Evolutionary conservation across 495 filamentous ascomycete genomes (phyloP), one percentile per base, ranked within the genome.

Genomic region (Apiosordaria backusii): DNA sequence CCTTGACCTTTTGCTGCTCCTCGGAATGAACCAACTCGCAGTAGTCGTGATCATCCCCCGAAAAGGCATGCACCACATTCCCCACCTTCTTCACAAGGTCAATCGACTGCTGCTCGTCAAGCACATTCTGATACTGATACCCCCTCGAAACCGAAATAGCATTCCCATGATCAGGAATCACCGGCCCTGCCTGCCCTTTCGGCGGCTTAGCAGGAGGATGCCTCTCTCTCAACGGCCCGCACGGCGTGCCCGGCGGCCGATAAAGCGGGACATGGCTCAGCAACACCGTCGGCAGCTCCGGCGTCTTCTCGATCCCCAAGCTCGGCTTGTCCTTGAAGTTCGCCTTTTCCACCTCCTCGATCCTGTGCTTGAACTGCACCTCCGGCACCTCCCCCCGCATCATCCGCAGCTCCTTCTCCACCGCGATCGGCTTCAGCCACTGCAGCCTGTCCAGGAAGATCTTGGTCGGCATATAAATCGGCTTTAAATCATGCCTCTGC

Each of bases 31-130:
- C 78, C 24, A 98, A 77, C 63, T 97, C 93, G 77, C 96, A 99
- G 78, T 98, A 97, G 76, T 99, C 96, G 77, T 99, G 96, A 76
- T 99, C 96, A 71, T 99, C 96, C 1, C 96, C 96, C 1, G 92
- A 96, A 74, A 97, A 98, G 52, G 92, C 88, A 61, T 93, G 88
- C 40, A 82, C 76, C 19, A 97, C 87, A 58, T 92, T 87, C 21
- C 92, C 91, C 27, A 92, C 82, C 60, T 86, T 88, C 22, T 88
- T 83, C 25, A 96, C 77, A 16, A 97, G 73, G 35, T 87, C 84
- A 18, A 86, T 81, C 3, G 93, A 94, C 63, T 97, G 85, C 4
- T 86, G 79, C 50, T 85, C 84, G 16, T 84, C 86, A 24, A 98
- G 85, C 6, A 97, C 96, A 72, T 98, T 99, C 75, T 97, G 94